Evolutionary conservation across 441 rosid species (phyloP).

Genomic region (Gossypium schwendimanii): DNA sequence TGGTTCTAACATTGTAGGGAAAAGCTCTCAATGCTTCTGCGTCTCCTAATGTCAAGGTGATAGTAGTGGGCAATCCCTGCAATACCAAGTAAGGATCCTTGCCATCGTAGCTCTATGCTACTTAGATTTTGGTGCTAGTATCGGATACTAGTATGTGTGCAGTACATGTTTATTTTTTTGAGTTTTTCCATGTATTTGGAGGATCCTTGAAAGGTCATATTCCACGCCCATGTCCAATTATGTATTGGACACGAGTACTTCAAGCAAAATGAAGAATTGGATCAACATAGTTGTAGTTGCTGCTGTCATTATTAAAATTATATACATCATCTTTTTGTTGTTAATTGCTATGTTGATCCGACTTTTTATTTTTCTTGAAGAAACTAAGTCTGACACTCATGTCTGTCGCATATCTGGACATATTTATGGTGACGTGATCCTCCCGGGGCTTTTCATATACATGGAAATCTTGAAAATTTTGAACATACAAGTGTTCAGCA

Average conservation of each 20-base stretch:
- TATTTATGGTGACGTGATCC: background rate
- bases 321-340: background rate
- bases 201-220: too few relatives aligned
- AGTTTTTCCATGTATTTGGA: too few relatives aligned
- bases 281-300: background rate
- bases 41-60: slow-evolving; percentile 73
- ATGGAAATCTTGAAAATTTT: background rate
- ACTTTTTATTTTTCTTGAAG: background rate
- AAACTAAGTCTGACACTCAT: background rate
- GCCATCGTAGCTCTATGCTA: background rate
- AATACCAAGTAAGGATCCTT: slow-evolving; percentile 77
- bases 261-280: too few relatives aligned
- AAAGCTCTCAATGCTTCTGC: slow-evolving; percentile 95
- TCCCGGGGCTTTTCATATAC: background rate
- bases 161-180: too few relatives aligned
- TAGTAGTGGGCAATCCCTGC: slow-evolving; percentile 95
- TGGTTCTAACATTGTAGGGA: slow-evolving; percentile 37
- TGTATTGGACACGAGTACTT: too few relatives aligned
- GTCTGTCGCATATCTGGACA: background rate
- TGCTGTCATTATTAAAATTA: background rate
- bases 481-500: background rate
- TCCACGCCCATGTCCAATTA: too few relatives aligned
- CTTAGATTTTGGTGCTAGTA: background rate
- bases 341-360: background rate
- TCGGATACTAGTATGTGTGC: too few relatives aligned